phyloP scores from a whole-genome alignment of 768 basidiomycete species.

The Polyporus arcularius region DNA sequence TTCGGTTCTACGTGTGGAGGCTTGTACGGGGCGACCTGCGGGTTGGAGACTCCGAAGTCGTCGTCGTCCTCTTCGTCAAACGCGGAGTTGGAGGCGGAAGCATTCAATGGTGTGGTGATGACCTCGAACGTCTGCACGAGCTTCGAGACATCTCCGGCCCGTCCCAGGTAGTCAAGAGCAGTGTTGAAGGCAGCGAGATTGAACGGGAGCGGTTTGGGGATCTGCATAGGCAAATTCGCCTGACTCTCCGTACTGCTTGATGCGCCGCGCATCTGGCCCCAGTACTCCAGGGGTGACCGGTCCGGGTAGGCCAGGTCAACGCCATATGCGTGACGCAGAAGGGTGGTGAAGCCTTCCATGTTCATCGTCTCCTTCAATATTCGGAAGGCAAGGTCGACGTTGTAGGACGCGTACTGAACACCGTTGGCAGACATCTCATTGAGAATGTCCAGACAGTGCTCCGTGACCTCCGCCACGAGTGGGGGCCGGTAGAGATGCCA shows the following conservation, averaged over 20 bases:
- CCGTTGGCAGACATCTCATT: slow-evolving; percentile 53
- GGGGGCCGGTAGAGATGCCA: slow-evolving; percentile 35
- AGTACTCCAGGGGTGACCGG: slow-evolving; percentile 54
- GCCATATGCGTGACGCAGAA: slow-evolving; percentile 72
- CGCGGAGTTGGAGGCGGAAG: slow-evolving; percentile 45
- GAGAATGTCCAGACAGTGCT: slow-evolving; percentile 52
- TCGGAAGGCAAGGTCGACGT: slow-evolving; percentile 67
- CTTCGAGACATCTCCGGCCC: slow-evolving; percentile 57
- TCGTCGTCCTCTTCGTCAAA: slow-evolving; percentile 72
- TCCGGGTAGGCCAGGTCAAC: slow-evolving; percentile 80
- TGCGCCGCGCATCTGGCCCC: slow-evolving; percentile 16
- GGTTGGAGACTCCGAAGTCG: slow-evolving; percentile 49
- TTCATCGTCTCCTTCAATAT: slow-evolving; percentile 69
- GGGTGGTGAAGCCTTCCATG: slow-evolving; percentile 51
- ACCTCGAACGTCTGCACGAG: slow-evolving; percentile 79
- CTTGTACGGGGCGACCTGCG: slow-evolving; percentile 37
- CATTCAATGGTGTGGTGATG: slow-evolving; percentile 69
- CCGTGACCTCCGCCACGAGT: slow-evolving; percentile 45
- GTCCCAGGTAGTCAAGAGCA: slow-evolving; percentile 69
- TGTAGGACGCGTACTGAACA: slow-evolving; percentile 55
- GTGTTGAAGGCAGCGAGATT: slow-evolving; percentile 73
- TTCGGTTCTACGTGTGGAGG: slow-evolving; percentile 58
- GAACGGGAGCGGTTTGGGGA: slow-evolving; percentile 24
- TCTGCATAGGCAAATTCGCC: not conserved
- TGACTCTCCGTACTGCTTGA: not conserved